These are phyloP conservation scores for Suaeda aralocaspica DNA, from an alignment of 148 eudicot genomes.

Conservation along the genomic window DNA sequence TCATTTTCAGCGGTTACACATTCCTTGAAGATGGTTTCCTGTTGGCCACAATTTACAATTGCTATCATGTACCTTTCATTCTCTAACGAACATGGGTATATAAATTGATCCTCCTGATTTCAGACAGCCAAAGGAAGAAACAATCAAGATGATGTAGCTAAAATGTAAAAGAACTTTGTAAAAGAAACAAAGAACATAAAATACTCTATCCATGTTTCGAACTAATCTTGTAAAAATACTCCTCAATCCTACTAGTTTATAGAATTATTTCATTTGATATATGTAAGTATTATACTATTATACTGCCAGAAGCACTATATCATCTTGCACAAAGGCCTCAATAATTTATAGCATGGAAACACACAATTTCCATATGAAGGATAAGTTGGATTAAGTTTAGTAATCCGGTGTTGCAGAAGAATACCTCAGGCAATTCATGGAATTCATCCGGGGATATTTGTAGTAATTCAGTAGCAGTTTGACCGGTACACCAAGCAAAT, in stretches of 20 bases:
- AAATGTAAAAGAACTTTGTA: background rate
- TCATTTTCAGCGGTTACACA: slow-evolving; percentile 37
- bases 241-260: no score
- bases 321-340: background rate
- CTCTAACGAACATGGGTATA: slow-evolving; percentile 81
- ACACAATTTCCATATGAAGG: background rate
- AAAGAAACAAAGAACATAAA: no score
- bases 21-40: slow-evolving; percentile 35
- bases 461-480: slow-evolving; percentile 77
- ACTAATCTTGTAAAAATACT: background rate
- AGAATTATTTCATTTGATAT: no score
- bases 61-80: slow-evolving; percentile 67
- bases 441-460: slow-evolving; percentile 95
- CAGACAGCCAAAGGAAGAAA: background rate
- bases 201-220: no score
- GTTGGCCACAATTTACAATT: slow-evolving; percentile 50
- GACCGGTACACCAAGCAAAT: slow-evolving; percentile 87
- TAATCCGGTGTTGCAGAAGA: background rate
- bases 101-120: slow-evolving; percentile 83
- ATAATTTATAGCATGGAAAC: no score
- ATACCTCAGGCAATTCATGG: slow-evolving; percentile 79
- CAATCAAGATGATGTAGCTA: background rate
- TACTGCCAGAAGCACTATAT: background rate
- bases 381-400: no score
- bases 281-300: no score